A percentile compares a stretch with the other conserved stretches of the same genome.
Evolutionary conservation across 2,329 filamentous ascomycete genomes (phyloP).

Genomic region (Diaporthe capsici): DNA sequence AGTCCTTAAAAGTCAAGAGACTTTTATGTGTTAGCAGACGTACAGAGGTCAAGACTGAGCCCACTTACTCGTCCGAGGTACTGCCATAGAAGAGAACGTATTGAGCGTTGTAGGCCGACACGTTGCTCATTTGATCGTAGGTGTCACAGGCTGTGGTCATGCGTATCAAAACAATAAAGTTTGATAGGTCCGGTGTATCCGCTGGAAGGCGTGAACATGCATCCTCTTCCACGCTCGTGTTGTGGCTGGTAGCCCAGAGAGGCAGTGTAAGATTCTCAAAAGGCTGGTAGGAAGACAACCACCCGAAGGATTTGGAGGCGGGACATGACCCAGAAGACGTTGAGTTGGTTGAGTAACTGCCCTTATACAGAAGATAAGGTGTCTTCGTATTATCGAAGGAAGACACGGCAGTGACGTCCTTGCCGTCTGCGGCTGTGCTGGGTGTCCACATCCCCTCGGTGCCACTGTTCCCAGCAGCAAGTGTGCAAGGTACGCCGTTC

Average conservation of each 20-base stretch:
- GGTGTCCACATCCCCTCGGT: conserved; percentile 44
- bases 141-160: conserved; percentile 49
- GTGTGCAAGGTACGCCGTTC: conserved; percentile 48
- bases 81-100: conserved; percentile 42
- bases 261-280: conserved; percentile 42
- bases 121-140: conserved; percentile 53
- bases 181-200: conserved; percentile 56
- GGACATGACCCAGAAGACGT: conserved; percentile 26
- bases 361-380: conserved; percentile 42
- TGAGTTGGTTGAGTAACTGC: conserved; percentile 40
- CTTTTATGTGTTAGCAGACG: conserved; percentile 5
- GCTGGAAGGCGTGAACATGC: conserved; percentile 56
- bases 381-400: conserved; percentile 45
- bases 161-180: conserved; percentile 57
- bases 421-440: conserved; percentile 46
- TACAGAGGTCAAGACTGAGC: background rate
- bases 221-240: conserved; percentile 49
- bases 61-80: conserved; percentile 30
- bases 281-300: conserved; percentile 40
- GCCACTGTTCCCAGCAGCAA: conserved; percentile 49
- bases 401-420: conserved; percentile 46
- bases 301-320: conserved; percentile 37
- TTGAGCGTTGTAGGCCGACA: conserved; percentile 56
- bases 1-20: background rate
- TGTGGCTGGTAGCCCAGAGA: conserved; percentile 50